Conservation (phyloP, 345 rosid genomes). For the Trapa incisa region DNA sequence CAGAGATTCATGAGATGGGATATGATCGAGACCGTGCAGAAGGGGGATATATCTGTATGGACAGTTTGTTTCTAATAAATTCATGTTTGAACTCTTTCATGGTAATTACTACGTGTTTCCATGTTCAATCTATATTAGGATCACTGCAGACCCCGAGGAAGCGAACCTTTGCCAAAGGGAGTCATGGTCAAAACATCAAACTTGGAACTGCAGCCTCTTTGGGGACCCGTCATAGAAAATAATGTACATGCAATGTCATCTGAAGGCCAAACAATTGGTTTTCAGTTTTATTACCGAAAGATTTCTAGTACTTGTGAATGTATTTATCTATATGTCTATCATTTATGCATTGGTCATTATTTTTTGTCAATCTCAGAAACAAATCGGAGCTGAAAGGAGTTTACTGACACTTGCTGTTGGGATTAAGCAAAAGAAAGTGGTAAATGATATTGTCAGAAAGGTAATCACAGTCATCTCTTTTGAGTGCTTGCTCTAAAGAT, state of each 20-base stretch:
- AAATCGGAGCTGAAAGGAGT: constrained; percentile 9
- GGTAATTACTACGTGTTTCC: neutral
- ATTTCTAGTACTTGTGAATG: neutral
- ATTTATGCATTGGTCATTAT: neutral
- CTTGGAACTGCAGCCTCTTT: constrained; percentile 36
- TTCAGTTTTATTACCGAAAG: neutral
- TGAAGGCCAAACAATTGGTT: neutral
- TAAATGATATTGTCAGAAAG: constrained; percentile 10
- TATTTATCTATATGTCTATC: neutral
- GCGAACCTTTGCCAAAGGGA: constrained; percentile 27
- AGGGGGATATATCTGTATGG: constrained; percentile 26
- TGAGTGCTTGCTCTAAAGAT: neutral
- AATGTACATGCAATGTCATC: constrained; percentile 3
- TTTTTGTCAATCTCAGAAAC: constrained; percentile 5
- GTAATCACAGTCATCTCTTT: constrained; percentile 1
- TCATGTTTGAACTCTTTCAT: neutral
- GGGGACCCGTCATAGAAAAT: constrained; percentile 23
- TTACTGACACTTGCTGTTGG: constrained; percentile 14
- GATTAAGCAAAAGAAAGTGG: constrained; percentile 13
- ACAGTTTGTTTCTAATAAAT: constrained; percentile 36
- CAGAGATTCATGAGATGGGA: constrained; percentile 53
- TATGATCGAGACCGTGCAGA: constrained; percentile 19
- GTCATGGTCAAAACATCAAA: constrained; percentile 23
- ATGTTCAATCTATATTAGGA: constrained; percentile 11
- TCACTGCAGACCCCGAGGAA: constrained; percentile 26